Percentiles rank a stretch among this genome's conserved stretches.
Conservation (phyloP, 768 basidiomycete genomes). For the Lyophyllum atratum region DNA sequence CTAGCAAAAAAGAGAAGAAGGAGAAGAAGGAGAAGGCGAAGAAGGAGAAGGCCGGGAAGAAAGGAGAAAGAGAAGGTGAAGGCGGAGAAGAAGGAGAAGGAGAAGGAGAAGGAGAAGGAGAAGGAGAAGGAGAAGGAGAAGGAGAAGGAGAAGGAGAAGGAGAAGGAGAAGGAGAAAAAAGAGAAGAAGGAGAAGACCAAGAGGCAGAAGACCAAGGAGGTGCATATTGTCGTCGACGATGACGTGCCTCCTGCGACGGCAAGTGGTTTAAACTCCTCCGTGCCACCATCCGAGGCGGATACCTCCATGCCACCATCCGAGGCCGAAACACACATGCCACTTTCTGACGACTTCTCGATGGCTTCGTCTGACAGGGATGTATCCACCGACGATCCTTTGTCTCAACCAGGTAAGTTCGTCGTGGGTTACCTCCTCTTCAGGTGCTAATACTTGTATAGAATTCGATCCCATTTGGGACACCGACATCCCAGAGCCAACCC, state of each 20-base stretch:
- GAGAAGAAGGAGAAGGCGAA: no score
- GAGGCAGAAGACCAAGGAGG: not conserved
- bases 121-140: not conserved
- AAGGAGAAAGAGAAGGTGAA: no score
- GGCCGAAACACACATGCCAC: no score
- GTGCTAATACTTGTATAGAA: not conserved
- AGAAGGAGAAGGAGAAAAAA: not conserved
- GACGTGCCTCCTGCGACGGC: not conserved
- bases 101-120: not conserved
- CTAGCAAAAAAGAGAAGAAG: not conserved
- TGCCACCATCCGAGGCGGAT: not conserved
- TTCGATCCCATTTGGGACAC: not conserved
- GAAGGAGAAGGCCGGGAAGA: no score
- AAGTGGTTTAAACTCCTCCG: not conserved
- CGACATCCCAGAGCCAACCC: not conserved
- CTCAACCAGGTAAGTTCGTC: not conserved
- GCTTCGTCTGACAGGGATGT: not conserved
- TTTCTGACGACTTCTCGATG: not conserved
- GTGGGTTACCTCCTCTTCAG: not conserved
- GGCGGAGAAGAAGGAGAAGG: no score
- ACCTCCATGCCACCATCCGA: not conserved
- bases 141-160: no score
- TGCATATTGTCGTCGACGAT: not conserved
- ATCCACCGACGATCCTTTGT: not conserved
- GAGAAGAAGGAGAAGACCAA: no score